phyloP scores from a whole-genome alignment of 495 filamentous ascomycete species.

The Cetradonia linearis region DNA sequence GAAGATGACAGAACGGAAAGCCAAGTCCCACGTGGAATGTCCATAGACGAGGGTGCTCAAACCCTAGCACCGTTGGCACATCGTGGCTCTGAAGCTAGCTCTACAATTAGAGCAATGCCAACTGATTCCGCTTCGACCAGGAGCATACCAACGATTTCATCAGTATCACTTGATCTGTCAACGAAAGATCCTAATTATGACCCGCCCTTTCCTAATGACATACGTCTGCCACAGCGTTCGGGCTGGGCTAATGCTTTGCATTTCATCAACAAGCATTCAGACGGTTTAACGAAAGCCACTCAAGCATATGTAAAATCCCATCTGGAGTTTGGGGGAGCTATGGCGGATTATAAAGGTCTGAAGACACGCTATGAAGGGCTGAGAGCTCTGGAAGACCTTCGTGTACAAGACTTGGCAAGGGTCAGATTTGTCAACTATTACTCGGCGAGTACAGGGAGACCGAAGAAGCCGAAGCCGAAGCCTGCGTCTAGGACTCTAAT shows the following conservation, averaged over 20 bases:
- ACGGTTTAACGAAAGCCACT: slow-evolving; percentile 57
- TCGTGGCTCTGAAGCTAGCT: slow-evolving; percentile 9
- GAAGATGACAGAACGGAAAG: background rate
- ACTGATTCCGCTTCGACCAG: slow-evolving; percentile 1
- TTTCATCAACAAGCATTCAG: slow-evolving; percentile 71
- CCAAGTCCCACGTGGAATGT: background rate
- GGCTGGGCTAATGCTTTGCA: slow-evolving; percentile 58
- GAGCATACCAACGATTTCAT: background rate
- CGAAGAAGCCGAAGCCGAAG: slow-evolving; percentile 36
- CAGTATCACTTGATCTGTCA: slow-evolving; percentile 11
- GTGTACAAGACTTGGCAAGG: slow-evolving; percentile 32
- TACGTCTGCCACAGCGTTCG: slow-evolving; percentile 49
- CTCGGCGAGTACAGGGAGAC: slow-evolving; percentile 65
- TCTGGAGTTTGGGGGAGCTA: slow-evolving; percentile 67
- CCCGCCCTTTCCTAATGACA: slow-evolving; percentile 63
- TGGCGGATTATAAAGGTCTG: slow-evolving; percentile 66
- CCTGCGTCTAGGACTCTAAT: slow-evolving; percentile 13
- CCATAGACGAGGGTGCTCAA: background rate
- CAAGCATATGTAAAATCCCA: slow-evolving; percentile 67
- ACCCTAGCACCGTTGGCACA: background rate
- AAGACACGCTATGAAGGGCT: slow-evolving; percentile 57
- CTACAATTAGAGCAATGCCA: background rate
- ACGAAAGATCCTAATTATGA: slow-evolving; percentile 56
- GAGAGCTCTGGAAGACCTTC: slow-evolving; percentile 56
- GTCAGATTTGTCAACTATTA: slow-evolving; percentile 87